Evolutionary conservation across 345 rosid genomes (phyloP).

Genomic region (Rhodamnia argentea): DNA sequence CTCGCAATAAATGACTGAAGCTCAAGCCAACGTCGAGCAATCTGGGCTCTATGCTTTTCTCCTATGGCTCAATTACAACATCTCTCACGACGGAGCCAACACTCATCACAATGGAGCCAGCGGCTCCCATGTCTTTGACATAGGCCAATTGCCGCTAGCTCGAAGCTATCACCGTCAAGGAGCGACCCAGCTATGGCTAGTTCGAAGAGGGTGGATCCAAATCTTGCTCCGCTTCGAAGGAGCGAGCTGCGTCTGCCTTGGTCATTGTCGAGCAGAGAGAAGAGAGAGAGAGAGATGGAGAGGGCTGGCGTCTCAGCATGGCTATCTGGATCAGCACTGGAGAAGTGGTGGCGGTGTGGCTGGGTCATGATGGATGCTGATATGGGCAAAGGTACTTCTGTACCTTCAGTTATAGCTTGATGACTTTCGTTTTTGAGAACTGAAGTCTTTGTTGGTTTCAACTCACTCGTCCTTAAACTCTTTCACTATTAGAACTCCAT

Average conservation of each 20-base stretch:
- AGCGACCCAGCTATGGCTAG: not conserved
- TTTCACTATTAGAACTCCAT: not conserved
- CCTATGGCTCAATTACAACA: not conserved
- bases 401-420: not conserved
- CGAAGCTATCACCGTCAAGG: not conserved
- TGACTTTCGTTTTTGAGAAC: not conserved
- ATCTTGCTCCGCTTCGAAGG: not conserved
- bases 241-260: not conserved
- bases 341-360: not conserved
- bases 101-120: not conserved
- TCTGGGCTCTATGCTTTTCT: too few species aligned
- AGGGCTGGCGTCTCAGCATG: not conserved
- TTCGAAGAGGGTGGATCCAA: not conserved
- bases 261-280: not conserved
- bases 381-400: not conserved
- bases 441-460: not conserved
- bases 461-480: not conserved
- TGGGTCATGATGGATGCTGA: not conserved
- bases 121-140: not conserved
- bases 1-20: too few species aligned
- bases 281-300: not conserved
- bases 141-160: not conserved
- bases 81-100: not conserved
- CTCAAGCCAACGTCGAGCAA: too few species aligned
- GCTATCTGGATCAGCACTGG: not conserved